phyloP scores from a whole-genome alignment of 805 yeast genomes.

The Zygoascus flipseniorum region DNA sequence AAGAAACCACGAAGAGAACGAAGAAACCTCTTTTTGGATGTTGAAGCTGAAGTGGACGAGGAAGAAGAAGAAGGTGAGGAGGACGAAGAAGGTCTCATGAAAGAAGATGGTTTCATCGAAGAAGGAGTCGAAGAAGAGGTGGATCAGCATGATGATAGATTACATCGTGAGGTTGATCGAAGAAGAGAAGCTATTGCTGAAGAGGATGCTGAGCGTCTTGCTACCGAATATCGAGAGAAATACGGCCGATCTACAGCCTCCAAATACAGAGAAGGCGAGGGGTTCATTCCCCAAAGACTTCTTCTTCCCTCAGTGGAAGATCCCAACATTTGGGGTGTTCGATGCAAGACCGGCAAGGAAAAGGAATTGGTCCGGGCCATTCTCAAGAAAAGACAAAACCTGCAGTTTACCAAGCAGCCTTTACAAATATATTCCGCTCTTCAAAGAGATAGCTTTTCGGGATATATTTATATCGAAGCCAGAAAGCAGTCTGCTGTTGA shows the following conservation, averaged over 20 bases:
- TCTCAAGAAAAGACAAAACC: constrained; percentile 71
- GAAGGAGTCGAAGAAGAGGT: constrained; percentile 50
- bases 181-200: constrained; percentile 68
- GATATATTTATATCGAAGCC: constrained; percentile 91
- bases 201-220: constrained; percentile 89
- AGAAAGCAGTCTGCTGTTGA: constrained; percentile 87
- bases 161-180: constrained; percentile 85
- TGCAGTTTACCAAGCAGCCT: constrained; percentile 67
- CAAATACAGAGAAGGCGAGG: constrained; percentile 77
- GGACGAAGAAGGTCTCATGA: constrained; percentile 85
- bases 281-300: constrained; percentile 85
- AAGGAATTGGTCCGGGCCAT: constrained; percentile 81
- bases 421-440: constrained; percentile 81
- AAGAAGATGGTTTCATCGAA: constrained; percentile 52
- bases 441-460: constrained; percentile 88
- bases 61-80: constrained; percentile 92
- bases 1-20: constrained; percentile 35
- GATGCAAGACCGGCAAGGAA: constrained; percentile 90
- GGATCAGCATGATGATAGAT: constrained; percentile 58
- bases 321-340: constrained; percentile 91
- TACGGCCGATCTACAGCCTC: constrained; percentile 80
- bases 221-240: constrained; percentile 83
- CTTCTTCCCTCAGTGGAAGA: constrained; percentile 93
- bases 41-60: constrained; percentile 97
- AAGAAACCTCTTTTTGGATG: constrained; percentile 88